These are phyloP conservation scores for Cercospora sp. DNA, from an alignment of 2,329 filamentous ascomycete species.

Conservation along the genomic window DNA sequence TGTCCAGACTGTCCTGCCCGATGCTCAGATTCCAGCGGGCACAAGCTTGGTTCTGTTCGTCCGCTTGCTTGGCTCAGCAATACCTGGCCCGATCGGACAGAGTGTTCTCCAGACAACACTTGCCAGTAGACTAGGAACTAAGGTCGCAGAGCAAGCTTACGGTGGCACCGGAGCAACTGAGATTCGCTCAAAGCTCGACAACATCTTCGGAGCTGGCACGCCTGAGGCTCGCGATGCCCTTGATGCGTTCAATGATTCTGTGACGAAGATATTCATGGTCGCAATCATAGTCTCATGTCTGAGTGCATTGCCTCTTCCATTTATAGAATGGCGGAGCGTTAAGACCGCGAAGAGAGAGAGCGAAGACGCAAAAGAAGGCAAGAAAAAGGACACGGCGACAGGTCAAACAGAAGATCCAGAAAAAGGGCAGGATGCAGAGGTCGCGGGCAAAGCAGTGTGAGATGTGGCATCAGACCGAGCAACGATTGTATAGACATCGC, in stretches of 20 bases:
- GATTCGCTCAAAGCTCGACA: neutral
- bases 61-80: constrained; percentile 15
- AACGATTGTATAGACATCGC: neutral
- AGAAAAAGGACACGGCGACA: neutral
- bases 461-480: neutral
- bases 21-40: constrained; percentile 14
- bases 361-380: constrained; percentile 12
- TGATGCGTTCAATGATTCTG: constrained; percentile 5
- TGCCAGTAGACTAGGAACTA: neutral
- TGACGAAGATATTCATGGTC: constrained; percentile 17
- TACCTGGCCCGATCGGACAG: constrained; percentile 15
- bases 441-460: neutral
- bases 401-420: neutral
- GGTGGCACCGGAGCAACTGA: constrained; percentile 11
- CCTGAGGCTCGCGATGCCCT: neutral
- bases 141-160: constrained; percentile 1
- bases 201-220: constrained; percentile 3
- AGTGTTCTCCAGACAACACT: constrained; percentile 18
- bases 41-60: constrained; percentile 16
- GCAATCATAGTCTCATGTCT: constrained; percentile 12
- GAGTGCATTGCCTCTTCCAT: constrained; percentile 9
- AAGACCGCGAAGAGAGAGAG: constrained; percentile 35
- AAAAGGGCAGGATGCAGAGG: neutral
- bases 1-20: constrained; percentile 16
- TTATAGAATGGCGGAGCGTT: constrained; percentile 29